These are phyloP conservation scores for Starmerella vitae DNA, from an alignment of 805 yeast genomes.

Conservation along the genomic window DNA sequence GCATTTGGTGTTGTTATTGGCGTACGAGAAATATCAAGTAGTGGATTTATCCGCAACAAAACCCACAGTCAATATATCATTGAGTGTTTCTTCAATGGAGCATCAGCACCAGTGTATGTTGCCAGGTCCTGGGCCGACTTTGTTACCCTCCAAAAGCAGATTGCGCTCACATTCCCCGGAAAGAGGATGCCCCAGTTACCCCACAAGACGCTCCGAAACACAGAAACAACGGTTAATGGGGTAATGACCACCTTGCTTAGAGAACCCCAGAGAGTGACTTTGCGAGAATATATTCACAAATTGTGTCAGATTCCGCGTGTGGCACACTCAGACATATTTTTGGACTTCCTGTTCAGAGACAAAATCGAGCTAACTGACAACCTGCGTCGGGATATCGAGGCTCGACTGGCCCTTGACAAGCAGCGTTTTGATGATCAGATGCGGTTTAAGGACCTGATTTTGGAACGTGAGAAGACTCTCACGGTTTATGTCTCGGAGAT, in stretches of 20 bases:
- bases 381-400: conserved; percentile 43
- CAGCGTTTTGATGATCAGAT: conserved; percentile 47
- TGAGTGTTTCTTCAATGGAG: conserved; percentile 23
- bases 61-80: conserved; percentile 25
- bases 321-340: conserved; percentile 38
- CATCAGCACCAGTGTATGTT: conserved; percentile 33
- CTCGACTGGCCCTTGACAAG: conserved; percentile 50
- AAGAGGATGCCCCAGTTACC: conserved; percentile 49
- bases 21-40: conserved; percentile 32
- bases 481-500: conserved; percentile 47
- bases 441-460: conserved; percentile 59
- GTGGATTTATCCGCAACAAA: conserved; percentile 23
- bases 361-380: conserved; percentile 31
- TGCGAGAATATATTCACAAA: conserved; percentile 55
- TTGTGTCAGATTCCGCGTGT: conserved; percentile 44
- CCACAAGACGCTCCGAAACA: conserved; percentile 30
- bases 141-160: conserved; percentile 37
- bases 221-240: conserved; percentile 10
- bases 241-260: conserved; percentile 36
- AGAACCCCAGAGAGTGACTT: conserved; percentile 63
- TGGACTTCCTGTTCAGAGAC: conserved; percentile 38
- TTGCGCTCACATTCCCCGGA: conserved; percentile 51
- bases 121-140: conserved; percentile 59
- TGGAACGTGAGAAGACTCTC: conserved; percentile 41
- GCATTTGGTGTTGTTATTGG: conserved; percentile 55